Base-by-base conservation (phyloP, 495 filamentous ascomycete genomes). In the Hyaloscypha finlandica region DNA sequence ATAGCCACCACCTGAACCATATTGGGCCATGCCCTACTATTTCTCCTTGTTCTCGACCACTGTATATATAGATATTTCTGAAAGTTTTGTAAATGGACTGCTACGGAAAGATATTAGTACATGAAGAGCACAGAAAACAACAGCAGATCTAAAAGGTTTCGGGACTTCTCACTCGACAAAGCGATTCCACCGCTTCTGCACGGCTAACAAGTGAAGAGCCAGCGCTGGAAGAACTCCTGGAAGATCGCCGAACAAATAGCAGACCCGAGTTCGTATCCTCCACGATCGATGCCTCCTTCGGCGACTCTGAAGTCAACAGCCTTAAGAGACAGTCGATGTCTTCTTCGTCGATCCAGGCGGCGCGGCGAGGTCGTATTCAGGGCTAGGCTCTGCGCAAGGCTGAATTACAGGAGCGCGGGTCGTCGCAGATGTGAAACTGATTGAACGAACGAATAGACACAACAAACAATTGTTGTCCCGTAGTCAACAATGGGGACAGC, bases 11-110 rank as follows among this genome's bases (percentile, higher is more conserved):
- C 48, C n/a, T 33, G 33, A 32, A 6, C 59, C 65, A 68, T 67
- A 56, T 25, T 68, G 32, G 60, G 64, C 70, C 70, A 73, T 73
- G 39, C 58, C 65, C 67, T 29, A 16, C 59, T 16, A 19, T 12
- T 16, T 42, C 33, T 22, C 59, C 37, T 37, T 37, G 32, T 42
- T 48, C 58, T 25, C 22, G 4, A 39, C 42, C 59, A 61, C 42
- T 8, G 42, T 29, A 33, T 19, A 35, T 59, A 33, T 19, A n/a
- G 11, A 20, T 33, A 33, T 19, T 33, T 33, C 31, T 59, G 56
- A 35, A 59, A 20, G 6, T 33, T 20, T 5, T 3, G 8, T 22
- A 42, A 48, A 4, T 19, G 16, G 16, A 16, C 42, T 48, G 16
- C 1, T 48, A 48, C 4, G 9, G 16, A 19, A 16, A 48, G 4